These are phyloP conservation scores for Hyaloperonospora arabidopsidis DNA, from an alignment of 352 stramenopile species.

Conservation along the genomic window DNA sequence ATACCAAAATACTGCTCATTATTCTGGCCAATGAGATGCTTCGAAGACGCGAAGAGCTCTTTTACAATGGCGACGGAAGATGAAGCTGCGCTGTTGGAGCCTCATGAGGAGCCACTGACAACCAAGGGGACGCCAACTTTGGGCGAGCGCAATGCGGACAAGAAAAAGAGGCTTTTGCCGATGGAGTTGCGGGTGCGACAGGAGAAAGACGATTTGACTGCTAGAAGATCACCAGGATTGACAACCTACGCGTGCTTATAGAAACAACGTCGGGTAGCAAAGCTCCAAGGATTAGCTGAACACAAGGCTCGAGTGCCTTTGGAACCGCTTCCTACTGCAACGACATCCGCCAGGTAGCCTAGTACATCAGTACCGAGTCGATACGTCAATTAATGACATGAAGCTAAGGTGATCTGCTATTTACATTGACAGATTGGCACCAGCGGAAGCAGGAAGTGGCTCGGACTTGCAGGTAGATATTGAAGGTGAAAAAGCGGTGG, in stretches of 20 bases:
- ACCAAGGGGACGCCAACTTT: slow-evolving; percentile 14
- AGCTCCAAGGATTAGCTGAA: slow-evolving; percentile 31
- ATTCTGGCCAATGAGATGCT: slow-evolving; percentile 4
- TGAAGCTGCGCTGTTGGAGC: slow-evolving; percentile 9
- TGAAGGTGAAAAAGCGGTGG: background rate
- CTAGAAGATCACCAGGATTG: slow-evolving; percentile 7
- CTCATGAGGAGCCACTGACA: slow-evolving; percentile 5
- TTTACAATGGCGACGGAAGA: slow-evolving; percentile 9
- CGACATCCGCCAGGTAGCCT: slow-evolving; percentile 11
- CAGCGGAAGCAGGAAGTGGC: background rate
- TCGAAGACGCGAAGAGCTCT: slow-evolving; percentile 11
- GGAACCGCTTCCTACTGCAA: background rate
- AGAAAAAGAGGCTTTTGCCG: slow-evolving; percentile 51
- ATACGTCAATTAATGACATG: background rate
- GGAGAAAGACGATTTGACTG: background rate
- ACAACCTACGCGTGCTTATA: slow-evolving; percentile 14
- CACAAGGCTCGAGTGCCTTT: slow-evolving; percentile 11
- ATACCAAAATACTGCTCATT: background rate
- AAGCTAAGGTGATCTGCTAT: background rate
- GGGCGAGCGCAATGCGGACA: slow-evolving; percentile 13
- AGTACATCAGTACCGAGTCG: background rate
- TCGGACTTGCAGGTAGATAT: background rate
- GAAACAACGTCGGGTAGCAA: slow-evolving; percentile 55
- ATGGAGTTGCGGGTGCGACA: slow-evolving; percentile 61
- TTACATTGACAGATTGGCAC: background rate